Conservation (phyloP, 306 rosid species). For the Cucumis sativus region DNA sequence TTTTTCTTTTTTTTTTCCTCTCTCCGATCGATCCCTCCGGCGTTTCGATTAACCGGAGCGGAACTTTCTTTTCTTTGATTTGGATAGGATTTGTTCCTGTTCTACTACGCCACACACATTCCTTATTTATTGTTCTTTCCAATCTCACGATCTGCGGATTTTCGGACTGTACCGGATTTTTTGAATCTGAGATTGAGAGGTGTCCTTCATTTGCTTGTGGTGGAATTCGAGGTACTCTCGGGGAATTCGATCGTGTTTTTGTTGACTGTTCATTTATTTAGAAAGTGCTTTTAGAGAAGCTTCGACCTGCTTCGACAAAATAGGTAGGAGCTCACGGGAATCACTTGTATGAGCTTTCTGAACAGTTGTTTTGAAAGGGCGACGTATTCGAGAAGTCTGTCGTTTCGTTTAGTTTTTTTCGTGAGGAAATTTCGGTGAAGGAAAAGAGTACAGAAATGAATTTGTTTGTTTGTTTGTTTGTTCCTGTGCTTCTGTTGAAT, state of each 20-base stretch:
- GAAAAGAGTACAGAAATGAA: not conserved
- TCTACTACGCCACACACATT: not conserved
- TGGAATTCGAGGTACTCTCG: not conserved
- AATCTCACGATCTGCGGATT: not conserved
- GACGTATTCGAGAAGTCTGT: conserved; percentile 22
- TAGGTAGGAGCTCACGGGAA: conserved; percentile 28
- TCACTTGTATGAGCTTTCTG: conserved; percentile 21
- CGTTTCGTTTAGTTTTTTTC: not conserved
- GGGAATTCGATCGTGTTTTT: not conserved
- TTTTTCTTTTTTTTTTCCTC: not conserved
- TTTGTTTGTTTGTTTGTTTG: not conserved
- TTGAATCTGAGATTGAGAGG: not conserved
- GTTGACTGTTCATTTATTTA: not conserved
- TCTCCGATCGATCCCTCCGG: not conserved
- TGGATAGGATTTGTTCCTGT: not conserved
- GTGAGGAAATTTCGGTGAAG: not conserved
- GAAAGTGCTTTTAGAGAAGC: conserved; percentile 30
- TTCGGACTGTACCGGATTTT: not conserved
- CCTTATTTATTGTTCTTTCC: not conserved
- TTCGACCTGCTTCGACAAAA: conserved; percentile 17
- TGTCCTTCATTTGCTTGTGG: not conserved
- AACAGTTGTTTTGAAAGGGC: conserved; percentile 15
- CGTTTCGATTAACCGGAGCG: not conserved
- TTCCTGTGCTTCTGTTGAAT: not conserved
- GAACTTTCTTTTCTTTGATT: not conserved